Conservation (phyloP, 1,284 basidiomycete genomes). For the Cutaneotrichosporon arboriforme region DNA sequence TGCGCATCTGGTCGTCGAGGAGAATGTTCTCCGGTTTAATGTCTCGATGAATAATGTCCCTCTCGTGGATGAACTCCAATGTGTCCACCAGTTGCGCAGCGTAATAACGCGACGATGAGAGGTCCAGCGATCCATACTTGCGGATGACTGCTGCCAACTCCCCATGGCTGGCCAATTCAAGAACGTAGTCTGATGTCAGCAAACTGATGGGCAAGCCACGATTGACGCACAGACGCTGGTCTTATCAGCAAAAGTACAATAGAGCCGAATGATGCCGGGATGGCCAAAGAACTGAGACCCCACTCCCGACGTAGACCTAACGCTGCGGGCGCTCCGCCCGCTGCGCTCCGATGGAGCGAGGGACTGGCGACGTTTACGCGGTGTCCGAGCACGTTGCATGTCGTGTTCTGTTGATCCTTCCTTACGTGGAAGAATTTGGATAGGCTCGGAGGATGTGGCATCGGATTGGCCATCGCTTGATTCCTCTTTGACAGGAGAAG, state of each 20-base stretch:
- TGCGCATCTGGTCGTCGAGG: slow-evolving; percentile 72
- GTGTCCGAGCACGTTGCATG: slow-evolving; percentile 12
- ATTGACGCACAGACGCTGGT: slow-evolving; percentile 70
- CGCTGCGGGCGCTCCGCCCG: slow-evolving; percentile 18
- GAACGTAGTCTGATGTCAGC: slow-evolving; percentile 68
- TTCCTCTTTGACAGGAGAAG: slow-evolving; percentile 39
- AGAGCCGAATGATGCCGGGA: slow-evolving; percentile 73
- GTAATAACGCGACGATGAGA: slow-evolving; percentile 70
- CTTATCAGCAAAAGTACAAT: slow-evolving; percentile 78
- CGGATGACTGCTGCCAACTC: slow-evolving; percentile 78
- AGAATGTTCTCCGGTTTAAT: slow-evolving; percentile 85
- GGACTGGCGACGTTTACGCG: slow-evolving; percentile 30
- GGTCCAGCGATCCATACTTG: slow-evolving; percentile 70
- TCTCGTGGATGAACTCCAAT: slow-evolving; percentile 79
- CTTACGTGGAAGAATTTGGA: not conserved
- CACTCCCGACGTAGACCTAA: too few relatives aligned
- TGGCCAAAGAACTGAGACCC: slow-evolving; percentile 51
- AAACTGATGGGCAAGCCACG: not conserved
- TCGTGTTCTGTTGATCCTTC: slow-evolving; percentile 3
- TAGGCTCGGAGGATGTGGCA: not conserved
- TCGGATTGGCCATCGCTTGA: slow-evolving; percentile 5
- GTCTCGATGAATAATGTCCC: slow-evolving; percentile 83
- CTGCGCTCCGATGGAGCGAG: slow-evolving; percentile 35
- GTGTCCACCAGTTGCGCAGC: slow-evolving; percentile 82
- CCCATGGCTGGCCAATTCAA: slow-evolving; percentile 83